A percentile compares a stretch with the other conserved stretches of the same genome.
phyloP scores from a whole-genome alignment of 2,329 filamentous ascomycete species.

The Cercospora citrullina region DNA sequence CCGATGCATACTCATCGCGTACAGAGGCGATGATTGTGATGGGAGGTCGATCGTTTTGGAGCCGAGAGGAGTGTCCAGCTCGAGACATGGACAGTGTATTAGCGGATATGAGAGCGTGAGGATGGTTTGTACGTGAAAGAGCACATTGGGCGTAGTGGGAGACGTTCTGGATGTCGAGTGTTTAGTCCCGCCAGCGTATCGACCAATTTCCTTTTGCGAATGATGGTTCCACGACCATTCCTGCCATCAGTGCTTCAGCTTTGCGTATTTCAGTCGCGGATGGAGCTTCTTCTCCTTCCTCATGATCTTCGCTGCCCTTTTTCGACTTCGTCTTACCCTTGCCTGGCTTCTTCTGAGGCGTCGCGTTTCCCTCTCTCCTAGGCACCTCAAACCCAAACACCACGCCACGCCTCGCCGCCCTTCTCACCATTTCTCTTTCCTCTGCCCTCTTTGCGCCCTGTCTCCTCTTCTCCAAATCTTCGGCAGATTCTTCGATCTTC shows the following conservation, averaged over 20 bases:
- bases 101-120: neutral
- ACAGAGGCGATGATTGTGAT: neutral
- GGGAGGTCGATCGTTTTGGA: neutral
- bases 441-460: slow-evolving; percentile 53
- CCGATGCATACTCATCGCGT: neutral
- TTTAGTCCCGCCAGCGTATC: slow-evolving; percentile 56
- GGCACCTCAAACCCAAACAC: slow-evolving; percentile 54
- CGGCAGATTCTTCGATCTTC: slow-evolving; percentile 53
- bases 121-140: neutral
- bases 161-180: neutral
- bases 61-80: neutral
- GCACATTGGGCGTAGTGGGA: neutral
- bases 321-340: slow-evolving; percentile 26
- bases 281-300: slow-evolving; percentile 26
- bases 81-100: neutral
- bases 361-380: slow-evolving; percentile 20
- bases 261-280: slow-evolving; percentile 40
- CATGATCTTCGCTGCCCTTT: slow-evolving; percentile 16
- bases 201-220: slow-evolving; percentile 64
- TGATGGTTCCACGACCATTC: slow-evolving; percentile 59
- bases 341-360: slow-evolving; percentile 15
- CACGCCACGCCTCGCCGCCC: slow-evolving; percentile 62
- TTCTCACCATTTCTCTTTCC: slow-evolving; percentile 59
- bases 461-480: slow-evolving; percentile 52
- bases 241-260: slow-evolving; percentile 62